Conservation (phyloP, 805 yeast genomes). For the Wickerhamiella domercqiae region DNA sequence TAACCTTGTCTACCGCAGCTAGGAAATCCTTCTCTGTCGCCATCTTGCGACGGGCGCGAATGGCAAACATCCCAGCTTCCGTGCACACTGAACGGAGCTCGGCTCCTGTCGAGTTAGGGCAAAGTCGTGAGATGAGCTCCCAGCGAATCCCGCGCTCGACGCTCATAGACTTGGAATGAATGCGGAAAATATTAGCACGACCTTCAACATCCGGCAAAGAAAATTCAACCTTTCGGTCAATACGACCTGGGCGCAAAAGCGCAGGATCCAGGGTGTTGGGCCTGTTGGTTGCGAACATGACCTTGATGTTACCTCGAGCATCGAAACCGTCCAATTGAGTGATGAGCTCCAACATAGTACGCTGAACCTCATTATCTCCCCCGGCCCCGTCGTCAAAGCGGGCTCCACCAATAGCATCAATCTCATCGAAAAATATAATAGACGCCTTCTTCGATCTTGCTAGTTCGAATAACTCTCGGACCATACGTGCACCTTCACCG, state of each 20-base stretch:
- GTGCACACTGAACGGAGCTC: slow-evolving; percentile 97
- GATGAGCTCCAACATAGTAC: slow-evolving; percentile 96
- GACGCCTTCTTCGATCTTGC: slow-evolving; percentile 98
- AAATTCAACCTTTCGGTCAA: slow-evolving; percentile 96
- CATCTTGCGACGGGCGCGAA: slow-evolving; percentile 93
- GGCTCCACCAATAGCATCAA: slow-evolving; percentile 99
- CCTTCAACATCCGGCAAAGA: slow-evolving; percentile 95
- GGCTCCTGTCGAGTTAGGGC: slow-evolving; percentile 98
- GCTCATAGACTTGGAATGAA: slow-evolving; percentile 95
- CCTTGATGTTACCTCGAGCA: slow-evolving; percentile 97
- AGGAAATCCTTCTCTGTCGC: slow-evolving; percentile 96
- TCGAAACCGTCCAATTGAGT: slow-evolving; percentile 98
- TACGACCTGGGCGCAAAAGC: slow-evolving; percentile 92
- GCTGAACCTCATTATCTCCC: slow-evolving; percentile 97
- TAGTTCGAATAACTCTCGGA: slow-evolving; percentile 95
- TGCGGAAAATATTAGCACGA: slow-evolving; percentile 91
- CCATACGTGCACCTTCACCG: slow-evolving; percentile 99
- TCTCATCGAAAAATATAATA: slow-evolving; percentile 93
- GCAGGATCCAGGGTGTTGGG: slow-evolving; percentile 98
- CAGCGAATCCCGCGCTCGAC: slow-evolving; percentile 95
- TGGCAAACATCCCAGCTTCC: slow-evolving; percentile 99
- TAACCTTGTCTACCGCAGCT: slow-evolving; percentile 95
- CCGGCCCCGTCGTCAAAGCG: slow-evolving; percentile 99
- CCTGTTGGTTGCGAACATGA: slow-evolving; percentile 97
- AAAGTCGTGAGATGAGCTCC: slow-evolving; percentile 93